phyloP scores from a whole-genome alignment of 2,329 filamentous ascomycete genomes.

The Paraconiothyrium sp. region DNA sequence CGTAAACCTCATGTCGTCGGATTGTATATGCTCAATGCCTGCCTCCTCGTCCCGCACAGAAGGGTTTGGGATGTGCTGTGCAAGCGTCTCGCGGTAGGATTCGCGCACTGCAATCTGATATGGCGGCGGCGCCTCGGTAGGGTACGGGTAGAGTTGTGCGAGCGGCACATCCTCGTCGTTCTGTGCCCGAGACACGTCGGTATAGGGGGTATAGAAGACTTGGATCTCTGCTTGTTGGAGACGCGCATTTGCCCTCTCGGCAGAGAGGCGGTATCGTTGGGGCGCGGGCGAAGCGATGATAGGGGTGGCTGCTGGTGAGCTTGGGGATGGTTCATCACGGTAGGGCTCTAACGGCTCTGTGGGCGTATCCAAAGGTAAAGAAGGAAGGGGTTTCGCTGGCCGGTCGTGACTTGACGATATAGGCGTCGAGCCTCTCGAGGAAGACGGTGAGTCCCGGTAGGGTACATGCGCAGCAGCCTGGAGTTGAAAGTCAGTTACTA shows the following conservation, averaged over 20 bases:
- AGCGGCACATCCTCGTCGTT: conserved; percentile 41
- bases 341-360: conserved; percentile 22
- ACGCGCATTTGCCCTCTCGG: neutral
- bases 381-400: conserved; percentile 24
- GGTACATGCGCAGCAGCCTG: conserved; percentile 21
- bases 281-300: conserved; percentile 14
- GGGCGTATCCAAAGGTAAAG: conserved; percentile 9
- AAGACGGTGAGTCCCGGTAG: conserved; percentile 25
- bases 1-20: conserved; percentile 36
- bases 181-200: conserved; percentile 18
- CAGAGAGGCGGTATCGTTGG: conserved; percentile 16
- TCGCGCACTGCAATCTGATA: conserved; percentile 38
- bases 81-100: conserved; percentile 38
- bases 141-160: conserved; percentile 36
- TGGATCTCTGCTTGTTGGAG: conserved; percentile 10
- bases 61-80: conserved; percentile 31
- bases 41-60: conserved; percentile 26
- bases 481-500: conserved; percentile 7
- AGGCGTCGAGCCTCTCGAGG: conserved; percentile 24
- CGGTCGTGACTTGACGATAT: conserved; percentile 7
- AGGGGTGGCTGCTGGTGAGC: neutral
- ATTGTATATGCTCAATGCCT: conserved; percentile 19
- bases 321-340: conserved; percentile 25
- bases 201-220: conserved; percentile 18
- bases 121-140: conserved; percentile 39